A percentile compares a stretch with the other conserved stretches of the same genome.
Evolutionary conservation across 768 basidiomycete genomes (phyloP).

Genomic region (Podaxis sp.): DNA sequence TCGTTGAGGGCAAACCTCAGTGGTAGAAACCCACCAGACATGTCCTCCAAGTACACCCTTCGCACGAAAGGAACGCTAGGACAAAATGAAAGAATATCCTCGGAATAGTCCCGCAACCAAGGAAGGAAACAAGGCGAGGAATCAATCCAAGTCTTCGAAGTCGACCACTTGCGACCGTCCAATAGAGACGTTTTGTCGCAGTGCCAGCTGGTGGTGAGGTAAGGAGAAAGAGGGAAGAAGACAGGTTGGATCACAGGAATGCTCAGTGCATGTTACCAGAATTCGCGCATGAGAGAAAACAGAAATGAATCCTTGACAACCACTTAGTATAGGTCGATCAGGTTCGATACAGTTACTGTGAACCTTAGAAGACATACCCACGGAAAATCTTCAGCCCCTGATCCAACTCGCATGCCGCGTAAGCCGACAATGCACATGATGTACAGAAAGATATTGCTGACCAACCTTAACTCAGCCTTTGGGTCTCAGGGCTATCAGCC

Average conservation of each 20-base stretch:
- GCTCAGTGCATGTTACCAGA: background rate
- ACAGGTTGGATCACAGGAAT: background rate
- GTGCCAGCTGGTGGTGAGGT: background rate
- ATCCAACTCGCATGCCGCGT: no score
- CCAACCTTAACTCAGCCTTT: no score
- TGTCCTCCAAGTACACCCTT: background rate
- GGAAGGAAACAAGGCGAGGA: background rate
- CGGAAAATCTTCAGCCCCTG: background rate
- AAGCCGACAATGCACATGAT: no score
- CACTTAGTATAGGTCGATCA: background rate
- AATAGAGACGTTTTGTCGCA: slow-evolving; percentile 11
- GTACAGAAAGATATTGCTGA: no score
- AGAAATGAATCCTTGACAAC: slow-evolving; percentile 13
- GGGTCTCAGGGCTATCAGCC: no score
- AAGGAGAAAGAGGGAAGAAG: slow-evolving; percentile 1
- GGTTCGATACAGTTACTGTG: slow-evolving; percentile 1
- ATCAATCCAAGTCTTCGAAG: background rate
- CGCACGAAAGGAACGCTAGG: background rate
- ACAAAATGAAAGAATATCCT: slow-evolving; percentile 7
- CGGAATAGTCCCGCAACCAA: slow-evolving; percentile 7
- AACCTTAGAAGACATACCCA: slow-evolving; percentile 3
- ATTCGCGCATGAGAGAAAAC: background rate
- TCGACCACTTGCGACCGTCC: slow-evolving; percentile 6
- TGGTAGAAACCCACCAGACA: slow-evolving; percentile 17
- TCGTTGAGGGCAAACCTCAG: slow-evolving; percentile 30